These are phyloP conservation scores for Colletotrichum higginsianum DNA, from an alignment of 2,329 filamentous ascomycete genomes.

Conservation along the genomic window DNA sequence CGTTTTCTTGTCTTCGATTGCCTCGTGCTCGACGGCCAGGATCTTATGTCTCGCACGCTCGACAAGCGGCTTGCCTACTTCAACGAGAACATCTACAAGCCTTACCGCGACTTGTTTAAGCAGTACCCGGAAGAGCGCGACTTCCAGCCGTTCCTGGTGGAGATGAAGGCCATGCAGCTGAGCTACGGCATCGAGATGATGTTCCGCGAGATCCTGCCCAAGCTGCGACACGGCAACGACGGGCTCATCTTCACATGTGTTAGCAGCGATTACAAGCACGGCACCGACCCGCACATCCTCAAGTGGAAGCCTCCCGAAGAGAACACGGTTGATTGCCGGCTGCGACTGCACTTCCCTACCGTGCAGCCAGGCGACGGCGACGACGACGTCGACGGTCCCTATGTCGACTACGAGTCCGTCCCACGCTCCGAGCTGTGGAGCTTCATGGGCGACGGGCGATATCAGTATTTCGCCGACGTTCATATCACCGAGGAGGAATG, in stretches of 20 bases:
- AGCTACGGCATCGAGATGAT: constrained; percentile 92
- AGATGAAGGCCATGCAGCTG: constrained; percentile 91
- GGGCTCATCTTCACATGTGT: constrained; percentile 98
- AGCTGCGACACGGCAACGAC: constrained; percentile 92
- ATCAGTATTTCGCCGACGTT: constrained; percentile 78
- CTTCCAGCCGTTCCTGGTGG: constrained; percentile 83
- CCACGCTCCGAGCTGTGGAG: constrained; percentile 83
- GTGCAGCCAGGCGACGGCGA: constrained; percentile 79
- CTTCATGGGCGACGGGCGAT: constrained; percentile 73
- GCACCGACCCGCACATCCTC: constrained; percentile 92
- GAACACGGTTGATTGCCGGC: constrained; percentile 93
- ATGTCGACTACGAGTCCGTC: constrained; percentile 83
- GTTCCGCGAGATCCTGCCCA: constrained; percentile 88
- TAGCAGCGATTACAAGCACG: constrained; percentile 86
- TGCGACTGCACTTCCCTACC: constrained; percentile 82
- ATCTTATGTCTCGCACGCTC: constrained; percentile 82
- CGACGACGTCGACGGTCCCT: constrained; percentile 74
- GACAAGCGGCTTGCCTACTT: constrained; percentile 94
- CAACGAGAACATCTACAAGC: constrained; percentile 80
- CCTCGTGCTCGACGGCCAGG: constrained; percentile 83
- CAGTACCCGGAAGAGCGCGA: constrained; percentile 78
- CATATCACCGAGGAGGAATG: constrained; percentile 83
- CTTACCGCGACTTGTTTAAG: constrained; percentile 75
- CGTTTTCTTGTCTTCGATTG: constrained; percentile 96
- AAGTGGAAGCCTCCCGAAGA: constrained; percentile 98